A percentile compares a stretch with the other conserved stretches of the same genome.
phyloP scores from a whole-genome alignment of 306 rosid genomes.

The Luffa acutangula region DNA sequence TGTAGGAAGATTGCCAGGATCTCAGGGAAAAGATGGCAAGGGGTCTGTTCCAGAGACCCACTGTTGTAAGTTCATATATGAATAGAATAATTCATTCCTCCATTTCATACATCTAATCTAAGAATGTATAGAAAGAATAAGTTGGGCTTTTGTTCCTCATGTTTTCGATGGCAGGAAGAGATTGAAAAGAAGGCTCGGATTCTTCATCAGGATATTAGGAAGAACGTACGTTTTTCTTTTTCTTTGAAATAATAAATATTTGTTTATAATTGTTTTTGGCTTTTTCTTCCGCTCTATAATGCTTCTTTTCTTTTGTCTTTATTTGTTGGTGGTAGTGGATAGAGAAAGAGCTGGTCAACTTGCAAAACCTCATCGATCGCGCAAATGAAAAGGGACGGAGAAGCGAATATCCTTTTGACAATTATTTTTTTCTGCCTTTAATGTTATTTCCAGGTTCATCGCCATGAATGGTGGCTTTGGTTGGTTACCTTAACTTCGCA shows the following conservation, averaged over 20 bases:
- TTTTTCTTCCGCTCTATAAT: neutral
- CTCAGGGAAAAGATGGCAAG: slow-evolving; percentile 35
- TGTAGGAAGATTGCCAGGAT: slow-evolving; percentile 62
- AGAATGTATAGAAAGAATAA: neutral
- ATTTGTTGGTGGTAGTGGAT: slow-evolving; percentile 17
- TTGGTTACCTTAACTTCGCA: slow-evolving; percentile 13
- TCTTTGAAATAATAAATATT: neutral
- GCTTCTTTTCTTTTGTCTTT: too few species aligned
- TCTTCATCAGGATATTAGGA: slow-evolving; percentile 52
- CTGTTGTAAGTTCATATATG: slow-evolving; percentile 49
- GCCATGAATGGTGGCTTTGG: neutral
- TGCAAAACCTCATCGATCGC: slow-evolving; percentile 24
- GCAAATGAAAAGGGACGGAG: slow-evolving; percentile 35
- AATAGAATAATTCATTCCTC: neutral
- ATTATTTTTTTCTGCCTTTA: neutral
- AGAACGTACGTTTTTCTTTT: slow-evolving; percentile 32
- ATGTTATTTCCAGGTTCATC: neutral
- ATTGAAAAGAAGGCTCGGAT: slow-evolving; percentile 48
- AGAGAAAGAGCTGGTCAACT: slow-evolving; percentile 20
- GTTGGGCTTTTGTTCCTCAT: neutral
- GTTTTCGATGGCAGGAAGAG: slow-evolving; percentile 35
- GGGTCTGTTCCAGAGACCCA: slow-evolving; percentile 29
- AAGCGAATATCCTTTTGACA: slow-evolving; percentile 32
- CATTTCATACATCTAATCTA: neutral
- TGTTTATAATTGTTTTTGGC: neutral